Percentiles rank a stretch among this genome's conserved stretches.
These are phyloP conservation scores for Phialocephala subalpina DNA, from an alignment of 2,329 filamentous ascomycete species.

Conservation along the genomic window DNA sequence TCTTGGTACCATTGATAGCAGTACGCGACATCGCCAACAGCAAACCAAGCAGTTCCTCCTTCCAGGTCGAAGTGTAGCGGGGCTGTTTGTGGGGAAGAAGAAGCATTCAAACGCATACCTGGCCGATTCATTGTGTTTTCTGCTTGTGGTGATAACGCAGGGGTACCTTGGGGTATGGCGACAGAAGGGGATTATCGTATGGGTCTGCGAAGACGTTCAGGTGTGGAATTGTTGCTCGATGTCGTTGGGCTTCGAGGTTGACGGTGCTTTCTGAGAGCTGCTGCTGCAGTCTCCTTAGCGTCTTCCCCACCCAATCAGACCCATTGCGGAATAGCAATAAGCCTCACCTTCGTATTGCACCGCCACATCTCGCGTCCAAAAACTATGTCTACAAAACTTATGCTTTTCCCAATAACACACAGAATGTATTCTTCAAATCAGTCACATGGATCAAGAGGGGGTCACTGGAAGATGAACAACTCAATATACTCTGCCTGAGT, in stretches of 20 bases:
- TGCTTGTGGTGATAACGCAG: not conserved
- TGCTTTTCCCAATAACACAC: not conserved
- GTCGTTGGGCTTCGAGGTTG: not conserved
- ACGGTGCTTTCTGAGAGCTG: not conserved
- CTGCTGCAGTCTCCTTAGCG: not conserved
- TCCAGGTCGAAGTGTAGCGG: conserved; percentile 30
- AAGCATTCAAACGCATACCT: conserved; percentile 41
- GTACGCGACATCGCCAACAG: not conserved
- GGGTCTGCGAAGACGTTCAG: conserved; percentile 1
- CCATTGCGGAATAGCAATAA: not conserved
- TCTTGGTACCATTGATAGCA: not conserved
- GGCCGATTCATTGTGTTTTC: conserved; percentile 43
- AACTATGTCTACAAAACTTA: not conserved
- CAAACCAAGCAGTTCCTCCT: conserved; percentile 1
- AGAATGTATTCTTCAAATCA: not conserved
- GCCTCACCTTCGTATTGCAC: conserved; percentile 9
- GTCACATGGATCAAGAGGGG: not conserved
- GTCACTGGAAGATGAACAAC: no score
- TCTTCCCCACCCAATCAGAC: not conserved
- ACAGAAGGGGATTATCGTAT: not conserved
- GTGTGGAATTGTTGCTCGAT: not conserved
- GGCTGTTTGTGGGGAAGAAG: conserved; percentile 37
- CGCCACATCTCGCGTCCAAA: not conserved
- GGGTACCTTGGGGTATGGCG: not conserved
- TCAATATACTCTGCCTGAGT: no score